Base-by-base conservation (phyloP, 139 green algal genomes). In the Klebsormidium nitens region DNA sequence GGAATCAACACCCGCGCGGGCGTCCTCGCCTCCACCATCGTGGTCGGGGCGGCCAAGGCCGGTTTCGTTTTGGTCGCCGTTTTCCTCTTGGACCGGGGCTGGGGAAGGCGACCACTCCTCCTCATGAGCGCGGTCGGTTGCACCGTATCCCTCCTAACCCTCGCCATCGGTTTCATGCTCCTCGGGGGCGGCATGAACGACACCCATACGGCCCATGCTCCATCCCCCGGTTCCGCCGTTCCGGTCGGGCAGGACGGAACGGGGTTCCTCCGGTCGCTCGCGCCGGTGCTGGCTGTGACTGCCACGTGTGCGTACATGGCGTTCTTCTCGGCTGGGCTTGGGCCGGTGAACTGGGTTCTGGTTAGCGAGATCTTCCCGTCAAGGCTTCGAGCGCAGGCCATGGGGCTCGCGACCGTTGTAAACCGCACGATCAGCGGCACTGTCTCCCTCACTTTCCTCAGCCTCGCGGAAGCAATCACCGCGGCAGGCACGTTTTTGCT, bases 331-430 rank as follows among this genome's bases (percentile, higher is more conserved):
- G 72, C 80, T 23, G 74, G 74, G 2, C 42, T 73, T 19, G 74
- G 74, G 17, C 74, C 74, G 32, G 65, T 78, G 2, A 69, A 47
- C 23, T 81, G 68, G 69, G 14, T 81, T 1, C 26, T 81, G 11
- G 64, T 40, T 5, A 76, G 58, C 0, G 74, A 81, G 59, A 73
- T 81, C 56, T 81, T 81, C 39, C 74, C 69, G 5, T 39, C 68
- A 17, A 46, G 66, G 37, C 40, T 77, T 8, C 66, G 73, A 1
- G 66, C 66, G n/a, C 67, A 76, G 31, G 73, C 66, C 1, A 59
- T 73, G 26, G 49, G 44, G 8, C 28, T 80, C 0, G 56, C 49
- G 23, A 70, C 59, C 17, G 58, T 47, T 17, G 66, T 71, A 11
- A 80, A 80, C 67, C 28, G 73, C 28, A 32, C 78, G 5, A 42